Evolutionary conservation across 1,284 basidiomycete genomes (phyloP), one percentile per base, ranked within the genome.

Genomic region (Puccinia novopanici): DNA sequence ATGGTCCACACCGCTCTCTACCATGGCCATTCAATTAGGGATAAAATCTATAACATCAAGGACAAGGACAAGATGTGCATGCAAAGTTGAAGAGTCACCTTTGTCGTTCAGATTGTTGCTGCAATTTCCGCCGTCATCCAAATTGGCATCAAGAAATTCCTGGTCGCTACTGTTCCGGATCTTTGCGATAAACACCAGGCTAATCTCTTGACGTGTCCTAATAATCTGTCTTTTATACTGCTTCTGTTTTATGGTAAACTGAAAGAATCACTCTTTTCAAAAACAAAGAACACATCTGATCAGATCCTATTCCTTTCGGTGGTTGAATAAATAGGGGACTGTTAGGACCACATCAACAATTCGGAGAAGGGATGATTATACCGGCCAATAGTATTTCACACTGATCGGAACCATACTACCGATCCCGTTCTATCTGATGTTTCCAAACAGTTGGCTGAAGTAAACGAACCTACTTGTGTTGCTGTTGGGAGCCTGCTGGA

Each of bases 31-130:
- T 90, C 90, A 40, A 88, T 99, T 55, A 86, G 92, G 81, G 90
- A 90, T 61, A 92, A 92, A 2, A 84, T 96, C 81, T 91, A 91
- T 85, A 90, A 89, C 83, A 89, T 92, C 61, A 88, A 90, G 73
- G 88, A 91, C 10, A 94, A 96, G 86, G 91, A 91, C 82, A 94
- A 97, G 96, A 99, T 86, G 93, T 99, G 78, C 96, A 99, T 85
- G 91, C 93, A 82, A 96, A 95, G 87, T 88, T 98, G 77, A 99
- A 80, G 83, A 17, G 81, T 76, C 13, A 83, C 82, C 12, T 84
- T 84, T 73, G 40, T 45, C 22, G 82, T 80, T 45, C 82, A 82
- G 50, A 72, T 81, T 70, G 70, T 81, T 0, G 81, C 81, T 13
- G 77, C 81, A 0, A 68, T 80, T 57, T 75, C 76, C 0, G 90